Conservation (phyloP, 345 rosid species). For the Heritiera littoralis region DNA sequence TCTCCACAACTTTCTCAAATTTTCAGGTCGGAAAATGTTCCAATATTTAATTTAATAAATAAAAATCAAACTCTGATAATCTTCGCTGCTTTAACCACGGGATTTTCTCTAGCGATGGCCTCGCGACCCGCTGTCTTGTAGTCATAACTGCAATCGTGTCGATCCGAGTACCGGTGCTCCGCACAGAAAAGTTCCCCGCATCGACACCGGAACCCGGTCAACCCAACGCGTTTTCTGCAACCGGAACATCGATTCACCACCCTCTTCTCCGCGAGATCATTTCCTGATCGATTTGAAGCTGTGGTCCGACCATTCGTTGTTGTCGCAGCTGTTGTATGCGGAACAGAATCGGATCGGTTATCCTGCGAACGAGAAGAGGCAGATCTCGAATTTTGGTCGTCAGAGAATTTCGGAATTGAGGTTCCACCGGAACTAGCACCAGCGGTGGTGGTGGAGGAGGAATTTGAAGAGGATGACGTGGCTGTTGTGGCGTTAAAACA, state of each 20-base stretch:
- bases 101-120: conserved; percentile 89
- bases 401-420: conserved; percentile 47
- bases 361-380: conserved; percentile 34
- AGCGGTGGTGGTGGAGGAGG: background rate
- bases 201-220: conserved; percentile 95
- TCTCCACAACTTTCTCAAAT: background rate
- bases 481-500: conserved; percentile 74
- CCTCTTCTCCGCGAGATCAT: conserved; percentile 42
- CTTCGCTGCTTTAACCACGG: conserved; percentile 95
- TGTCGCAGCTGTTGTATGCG: conserved; percentile 23
- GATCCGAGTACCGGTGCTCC: conserved; percentile 94
- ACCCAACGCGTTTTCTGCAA: conserved; percentile 78
- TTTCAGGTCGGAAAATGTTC: conserved; percentile 2
- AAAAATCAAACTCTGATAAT: conserved; percentile 70
- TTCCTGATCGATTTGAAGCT: conserved; percentile 29
- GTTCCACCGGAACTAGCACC: conserved; percentile 31
- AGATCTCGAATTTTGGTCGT: conserved; percentile 58
- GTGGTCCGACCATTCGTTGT: conserved; percentile 21
- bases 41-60: background rate
- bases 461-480: conserved; percentile 26
- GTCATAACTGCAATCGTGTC: conserved; percentile 94
- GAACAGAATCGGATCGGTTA: conserved; percentile 19
- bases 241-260: conserved; percentile 88
- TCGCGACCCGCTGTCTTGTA: conserved; percentile 90
- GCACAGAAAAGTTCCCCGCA: conserved; percentile 93